phyloP scores from a whole-genome alignment of 2,329 filamentous ascomycete species.

The Claviceps digitariae region DNA sequence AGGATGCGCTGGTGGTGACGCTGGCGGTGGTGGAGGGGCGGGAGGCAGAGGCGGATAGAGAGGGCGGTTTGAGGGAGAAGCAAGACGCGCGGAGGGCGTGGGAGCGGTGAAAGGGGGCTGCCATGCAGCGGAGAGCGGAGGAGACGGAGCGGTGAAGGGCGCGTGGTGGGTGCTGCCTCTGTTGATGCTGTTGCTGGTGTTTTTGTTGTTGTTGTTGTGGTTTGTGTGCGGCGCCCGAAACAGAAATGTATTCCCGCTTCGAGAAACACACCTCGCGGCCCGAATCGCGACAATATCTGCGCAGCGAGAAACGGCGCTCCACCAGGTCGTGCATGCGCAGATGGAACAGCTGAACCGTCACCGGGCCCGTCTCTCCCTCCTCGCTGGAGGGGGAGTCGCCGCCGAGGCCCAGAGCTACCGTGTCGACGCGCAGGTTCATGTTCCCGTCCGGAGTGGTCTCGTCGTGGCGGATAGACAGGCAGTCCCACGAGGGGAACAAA shows the following conservation, averaged over 20 bases:
- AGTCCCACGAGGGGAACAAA: conserved; percentile 74
- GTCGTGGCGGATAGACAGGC: conserved; percentile 76
- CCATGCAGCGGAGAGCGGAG: conserved; percentile 34
- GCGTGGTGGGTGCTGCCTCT: no score
- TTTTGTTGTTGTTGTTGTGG: neutral
- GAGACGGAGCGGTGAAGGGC: conserved; percentile 20
- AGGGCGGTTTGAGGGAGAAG: conserved; percentile 8
- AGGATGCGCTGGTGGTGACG: conserved; percentile 7
- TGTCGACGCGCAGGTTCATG: conserved; percentile 90
- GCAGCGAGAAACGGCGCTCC: conserved; percentile 75
- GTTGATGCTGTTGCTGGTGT: no score
- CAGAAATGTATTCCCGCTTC: conserved; percentile 46
- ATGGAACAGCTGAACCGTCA: conserved; percentile 72
- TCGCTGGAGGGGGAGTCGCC: no score
- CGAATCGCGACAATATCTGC: conserved; percentile 83
- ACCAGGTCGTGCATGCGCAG: conserved; percentile 86
- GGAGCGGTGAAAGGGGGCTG: conserved; percentile 20
- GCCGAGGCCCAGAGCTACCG: conserved; percentile 36
- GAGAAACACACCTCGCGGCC: conserved; percentile 87
- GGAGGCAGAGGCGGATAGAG: conserved; percentile 12
- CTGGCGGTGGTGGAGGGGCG: conserved; percentile 8
- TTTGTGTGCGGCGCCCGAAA: conserved; percentile 4
- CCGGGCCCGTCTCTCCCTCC: neutral
- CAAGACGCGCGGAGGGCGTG: conserved; percentile 6
- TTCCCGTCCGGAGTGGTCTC: conserved; percentile 84